These are phyloP conservation scores for Madurella fahalii DNA, from an alignment of 2,329 filamentous ascomycete genomes.

Conservation along the genomic window DNA sequence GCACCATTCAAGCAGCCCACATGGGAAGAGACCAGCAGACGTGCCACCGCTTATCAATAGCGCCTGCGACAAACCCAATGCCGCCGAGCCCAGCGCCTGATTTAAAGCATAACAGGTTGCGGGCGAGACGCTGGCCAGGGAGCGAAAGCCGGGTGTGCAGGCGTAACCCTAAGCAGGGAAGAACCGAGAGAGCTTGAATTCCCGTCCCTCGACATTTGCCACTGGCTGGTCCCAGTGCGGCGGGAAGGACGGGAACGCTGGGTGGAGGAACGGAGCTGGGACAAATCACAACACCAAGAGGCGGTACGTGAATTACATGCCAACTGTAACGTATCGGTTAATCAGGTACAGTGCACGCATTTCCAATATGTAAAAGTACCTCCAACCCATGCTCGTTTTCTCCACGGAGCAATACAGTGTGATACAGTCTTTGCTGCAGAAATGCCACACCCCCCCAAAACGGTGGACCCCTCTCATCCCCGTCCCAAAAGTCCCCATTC, in stretches of 20 bases:
- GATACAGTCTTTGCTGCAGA: too few species aligned
- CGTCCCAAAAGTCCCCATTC: not conserved
- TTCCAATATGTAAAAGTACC: too few species aligned
- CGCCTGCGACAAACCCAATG: too few species aligned
- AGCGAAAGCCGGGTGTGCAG: too few species aligned
- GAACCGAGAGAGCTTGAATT: not conserved
- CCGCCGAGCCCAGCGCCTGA: not conserved
- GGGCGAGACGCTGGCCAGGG: not conserved
- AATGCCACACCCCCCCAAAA: not conserved
- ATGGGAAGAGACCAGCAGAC: not conserved
- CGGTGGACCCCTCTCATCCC: not conserved
- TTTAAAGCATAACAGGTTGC: not conserved
- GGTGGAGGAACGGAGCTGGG: not conserved
- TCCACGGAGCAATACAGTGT: too few species aligned
- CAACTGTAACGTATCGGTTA: not conserved
- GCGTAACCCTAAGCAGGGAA: too few species aligned
- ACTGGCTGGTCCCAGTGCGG: constrained; percentile 15
- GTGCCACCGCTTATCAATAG: not conserved
- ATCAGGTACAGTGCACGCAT: not conserved
- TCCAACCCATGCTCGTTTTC: too few species aligned
- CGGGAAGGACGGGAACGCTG: constrained; percentile 2
- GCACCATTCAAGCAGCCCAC: not conserved
- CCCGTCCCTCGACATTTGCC: constrained; percentile 5
- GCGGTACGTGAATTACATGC: not conserved
- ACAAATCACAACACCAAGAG: not conserved